A percentile compares a stretch with the other conserved stretches of the same genome.
Conservation (phyloP, 1,284 basidiomycete genomes). For the Ceratobasidium sp. region DNA sequence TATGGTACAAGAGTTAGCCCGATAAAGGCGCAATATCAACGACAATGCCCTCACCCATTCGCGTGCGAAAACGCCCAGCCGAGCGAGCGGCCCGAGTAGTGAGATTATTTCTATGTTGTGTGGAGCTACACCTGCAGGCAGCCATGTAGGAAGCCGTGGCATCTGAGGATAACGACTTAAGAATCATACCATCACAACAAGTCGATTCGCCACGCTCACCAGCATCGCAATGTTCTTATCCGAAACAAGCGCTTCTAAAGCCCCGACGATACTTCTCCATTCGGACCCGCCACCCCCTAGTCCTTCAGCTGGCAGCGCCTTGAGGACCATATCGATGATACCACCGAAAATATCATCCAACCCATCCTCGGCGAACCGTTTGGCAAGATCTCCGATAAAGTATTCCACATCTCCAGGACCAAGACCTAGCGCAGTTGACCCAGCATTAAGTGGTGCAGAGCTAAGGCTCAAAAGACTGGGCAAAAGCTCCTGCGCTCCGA, state of each 20-base stretch:
- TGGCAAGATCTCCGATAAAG: slow-evolving; percentile 44
- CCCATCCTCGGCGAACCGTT: slow-evolving; percentile 47
- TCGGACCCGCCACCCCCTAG: slow-evolving; percentile 48
- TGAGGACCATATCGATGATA: slow-evolving; percentile 46
- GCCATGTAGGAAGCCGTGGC: slow-evolving; percentile 74
- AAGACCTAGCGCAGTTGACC: slow-evolving; percentile 49
- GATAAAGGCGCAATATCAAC: neutral
- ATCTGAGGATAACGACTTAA: slow-evolving; percentile 50
- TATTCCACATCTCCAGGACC: slow-evolving; percentile 42
- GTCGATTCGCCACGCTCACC: slow-evolving; percentile 48
- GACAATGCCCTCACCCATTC: slow-evolving; percentile 75
- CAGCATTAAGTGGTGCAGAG: slow-evolving; percentile 66
- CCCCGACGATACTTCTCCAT: slow-evolving; percentile 88
- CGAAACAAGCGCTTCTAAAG: slow-evolving; percentile 80
- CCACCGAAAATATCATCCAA: slow-evolving; percentile 45
- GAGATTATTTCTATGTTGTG: slow-evolving; percentile 63
- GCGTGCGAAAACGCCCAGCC: slow-evolving; percentile 81
- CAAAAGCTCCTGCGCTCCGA: slow-evolving; percentile 80
- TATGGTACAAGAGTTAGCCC: slow-evolving; percentile 48
- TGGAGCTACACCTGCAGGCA: slow-evolving; percentile 65
- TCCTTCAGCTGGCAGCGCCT: slow-evolving; percentile 35
- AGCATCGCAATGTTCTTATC: slow-evolving; percentile 84
- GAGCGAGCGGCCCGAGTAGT: slow-evolving; percentile 80
- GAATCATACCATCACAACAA: neutral
- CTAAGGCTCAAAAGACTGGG: slow-evolving; percentile 67